These are phyloP conservation scores for Chlorociboria aeruginascens DNA, from an alignment of 495 filamentous ascomycete species.

Conservation along the genomic window DNA sequence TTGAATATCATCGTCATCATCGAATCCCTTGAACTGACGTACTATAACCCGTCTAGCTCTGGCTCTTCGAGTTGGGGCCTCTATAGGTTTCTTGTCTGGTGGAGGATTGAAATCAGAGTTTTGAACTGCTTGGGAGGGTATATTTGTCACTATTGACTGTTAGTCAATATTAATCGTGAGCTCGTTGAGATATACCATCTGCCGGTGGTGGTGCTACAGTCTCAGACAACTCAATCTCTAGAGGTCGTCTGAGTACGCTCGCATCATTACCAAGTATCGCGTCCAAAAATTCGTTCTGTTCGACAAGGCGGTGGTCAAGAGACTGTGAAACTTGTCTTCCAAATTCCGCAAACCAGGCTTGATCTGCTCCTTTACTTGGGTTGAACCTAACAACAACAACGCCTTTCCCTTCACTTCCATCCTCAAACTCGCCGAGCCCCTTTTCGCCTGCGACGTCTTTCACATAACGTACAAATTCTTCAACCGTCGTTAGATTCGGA, in stretches of 20 bases:
- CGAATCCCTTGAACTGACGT: slow-evolving; percentile 67
- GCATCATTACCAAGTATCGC: slow-evolving; percentile 73
- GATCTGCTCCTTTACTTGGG: slow-evolving; percentile 43
- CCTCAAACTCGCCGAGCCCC: slow-evolving; percentile 46
- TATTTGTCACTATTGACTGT: background rate
- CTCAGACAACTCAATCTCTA: slow-evolving; percentile 27
- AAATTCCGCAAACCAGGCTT: slow-evolving; percentile 61
- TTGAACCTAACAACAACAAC: slow-evolving; percentile 72
- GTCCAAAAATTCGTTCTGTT: slow-evolving; percentile 88
- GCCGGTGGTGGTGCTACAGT: slow-evolving; percentile 5
- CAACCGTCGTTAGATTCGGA: slow-evolving; percentile 53
- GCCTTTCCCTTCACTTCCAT: slow-evolving; percentile 50
- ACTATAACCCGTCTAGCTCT: slow-evolving; percentile 29
- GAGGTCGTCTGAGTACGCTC: slow-evolving; percentile 49
- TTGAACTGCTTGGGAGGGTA: slow-evolving; percentile 3
- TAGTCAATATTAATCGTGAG: background rate
- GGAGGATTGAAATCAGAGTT: background rate
- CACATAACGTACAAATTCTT: slow-evolving; percentile 70
- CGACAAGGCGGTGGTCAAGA: slow-evolving; percentile 70
- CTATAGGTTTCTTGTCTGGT: background rate
- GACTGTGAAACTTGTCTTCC: slow-evolving; percentile 50
- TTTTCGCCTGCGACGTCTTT: slow-evolving; percentile 63
- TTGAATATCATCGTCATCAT: slow-evolving; percentile 21
- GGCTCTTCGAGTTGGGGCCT: slow-evolving; percentile 24
- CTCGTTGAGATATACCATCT: slow-evolving; percentile 2